Base-by-base conservation (phyloP, 495 filamentous ascomycete species). In the Pseudotulostoma volvatum region DNA sequence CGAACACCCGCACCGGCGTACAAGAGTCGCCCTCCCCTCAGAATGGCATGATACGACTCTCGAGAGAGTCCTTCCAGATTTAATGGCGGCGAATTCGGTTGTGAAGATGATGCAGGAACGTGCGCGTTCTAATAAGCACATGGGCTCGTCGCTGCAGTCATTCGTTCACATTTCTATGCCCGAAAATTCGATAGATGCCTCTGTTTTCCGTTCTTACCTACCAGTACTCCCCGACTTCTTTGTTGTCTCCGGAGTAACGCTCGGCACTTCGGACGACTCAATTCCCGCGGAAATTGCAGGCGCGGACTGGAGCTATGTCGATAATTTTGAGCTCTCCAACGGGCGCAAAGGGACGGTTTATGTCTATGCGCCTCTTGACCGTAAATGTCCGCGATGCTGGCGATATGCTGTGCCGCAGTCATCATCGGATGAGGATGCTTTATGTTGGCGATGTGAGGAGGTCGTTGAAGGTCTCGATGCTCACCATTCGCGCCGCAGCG, bases 321-420 rank as follows among this genome's bases (percentile, higher is more conserved):
- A 66, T 16, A 55, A 64, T 17, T 73, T 80, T 38, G 68, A 76
- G 33, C 49, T 72, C 1, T 37, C 13, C 7, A 56, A 47, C 30
- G 68, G 65, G 15, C 37, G 51, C 2, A 56, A 51, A 32, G 69
- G 67, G 0, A 61, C 40, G 1, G 79, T 74, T 9, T 56, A 73
- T 52, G 77, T 93, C 8, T 58, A 74, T 30, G 73, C 76, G n/a
- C 76, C 86, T 0, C 62, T 63, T 42, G 61, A 72, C 3, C 38
- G 59, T 32, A 96, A 96, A 51, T 96, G 88, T 48, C 66, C 72
- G 2, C 70, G 88, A 33, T 95, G 90, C 60, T 95, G 90, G 90
- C 73, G 79, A 40, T 93, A 79, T 59, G 68, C 74, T 9, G 59
- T 66, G 21, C 50, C 54, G 33, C 44, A 58, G 8, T 20, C 45